Evolutionary conservation across 75 land plant genomes (phyloP).

Genomic region (Sequoiadendron giganteum): DNA sequence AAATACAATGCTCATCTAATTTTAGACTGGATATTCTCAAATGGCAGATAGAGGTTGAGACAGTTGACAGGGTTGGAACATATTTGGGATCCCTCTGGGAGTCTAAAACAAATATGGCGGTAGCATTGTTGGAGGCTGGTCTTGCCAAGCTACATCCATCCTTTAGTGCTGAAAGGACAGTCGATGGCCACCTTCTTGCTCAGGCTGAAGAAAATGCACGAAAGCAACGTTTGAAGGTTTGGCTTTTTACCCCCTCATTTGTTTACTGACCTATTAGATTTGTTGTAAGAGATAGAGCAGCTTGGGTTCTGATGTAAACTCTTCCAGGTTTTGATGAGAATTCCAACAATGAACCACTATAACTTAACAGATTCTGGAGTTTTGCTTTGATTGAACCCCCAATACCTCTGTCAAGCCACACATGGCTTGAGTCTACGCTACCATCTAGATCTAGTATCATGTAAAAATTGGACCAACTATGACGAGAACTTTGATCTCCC

Average conservation of each 20-base stretch:
- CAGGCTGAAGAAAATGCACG: slow-evolving; percentile 93
- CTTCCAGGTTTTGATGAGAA: not conserved
- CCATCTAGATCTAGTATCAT: not conserved
- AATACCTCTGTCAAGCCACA: not conserved
- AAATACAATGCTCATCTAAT: not conserved
- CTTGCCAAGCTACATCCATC: slow-evolving; percentile 85
- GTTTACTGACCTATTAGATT: not conserved
- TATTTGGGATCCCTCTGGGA: slow-evolving; percentile 95
- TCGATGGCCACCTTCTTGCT: slow-evolving; percentile 71
- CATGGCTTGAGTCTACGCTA: not conserved
- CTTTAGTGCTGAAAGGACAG: slow-evolving; percentile 73
- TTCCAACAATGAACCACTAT: not conserved
- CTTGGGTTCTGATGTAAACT: not conserved
- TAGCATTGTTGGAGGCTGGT: slow-evolving; percentile 81
- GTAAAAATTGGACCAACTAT: not conserved
- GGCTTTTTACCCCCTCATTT: not conserved
- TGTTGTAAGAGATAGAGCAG: not conserved
- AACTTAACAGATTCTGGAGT: not conserved
- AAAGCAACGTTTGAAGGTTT: slow-evolving; percentile 73
- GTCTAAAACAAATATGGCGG: slow-evolving; percentile 70
- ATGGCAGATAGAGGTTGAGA: slow-evolving; percentile 88
- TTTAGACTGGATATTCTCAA: not conserved
- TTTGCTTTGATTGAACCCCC: not conserved
- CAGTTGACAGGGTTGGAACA: slow-evolving; percentile 93
- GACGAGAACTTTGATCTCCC: not conserved